Conservation (phyloP, 805 yeast genomes). For the Candida caryicola region DNA sequence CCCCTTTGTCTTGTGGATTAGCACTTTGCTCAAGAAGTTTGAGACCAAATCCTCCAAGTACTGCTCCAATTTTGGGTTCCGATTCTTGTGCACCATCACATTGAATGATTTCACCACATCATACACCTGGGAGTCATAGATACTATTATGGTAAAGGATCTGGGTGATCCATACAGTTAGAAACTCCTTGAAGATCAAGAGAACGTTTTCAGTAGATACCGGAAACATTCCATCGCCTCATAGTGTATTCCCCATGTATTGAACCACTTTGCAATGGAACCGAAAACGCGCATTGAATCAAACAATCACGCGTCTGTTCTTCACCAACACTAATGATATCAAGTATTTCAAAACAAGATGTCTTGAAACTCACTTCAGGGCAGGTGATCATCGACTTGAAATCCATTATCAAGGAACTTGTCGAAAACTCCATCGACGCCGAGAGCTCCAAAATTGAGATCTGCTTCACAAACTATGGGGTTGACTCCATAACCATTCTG, state of each 20-base stretch:
- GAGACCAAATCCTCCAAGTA: conserved; percentile 42
- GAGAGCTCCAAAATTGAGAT: conserved; percentile 65
- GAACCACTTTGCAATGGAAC: no score
- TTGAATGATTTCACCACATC: conserved; percentile 41
- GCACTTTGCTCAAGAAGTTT: conserved; percentile 19
- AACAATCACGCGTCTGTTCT: conserved; percentile 1
- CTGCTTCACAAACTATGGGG: conserved; percentile 65
- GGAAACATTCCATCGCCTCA: conserved; percentile 2
- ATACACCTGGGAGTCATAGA: conserved; percentile 56
- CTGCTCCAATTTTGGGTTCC: conserved; percentile 46
- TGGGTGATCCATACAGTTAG: conserved; percentile 52
- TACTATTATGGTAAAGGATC: conserved; percentile 47
- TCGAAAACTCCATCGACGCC: conserved; percentile 89
- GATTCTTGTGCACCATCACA: conserved; percentile 37
- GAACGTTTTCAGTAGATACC: conserved; percentile 26
- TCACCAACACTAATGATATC: conserved; percentile 16
- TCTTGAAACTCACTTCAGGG: conserved; percentile 82
- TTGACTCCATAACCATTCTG: conserved; percentile 61
- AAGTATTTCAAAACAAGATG: conserved; percentile 44
- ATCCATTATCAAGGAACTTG: conserved; percentile 77
- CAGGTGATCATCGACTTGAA: conserved; percentile 83
- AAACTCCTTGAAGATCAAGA: conserved; percentile 45
- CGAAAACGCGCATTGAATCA: no score
- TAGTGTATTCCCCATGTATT: no score
- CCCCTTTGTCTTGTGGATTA: conserved; percentile 7